Evolutionary conservation across 345 rosid genomes (phyloP).

Genomic region (Hypericum perforatum): DNA sequence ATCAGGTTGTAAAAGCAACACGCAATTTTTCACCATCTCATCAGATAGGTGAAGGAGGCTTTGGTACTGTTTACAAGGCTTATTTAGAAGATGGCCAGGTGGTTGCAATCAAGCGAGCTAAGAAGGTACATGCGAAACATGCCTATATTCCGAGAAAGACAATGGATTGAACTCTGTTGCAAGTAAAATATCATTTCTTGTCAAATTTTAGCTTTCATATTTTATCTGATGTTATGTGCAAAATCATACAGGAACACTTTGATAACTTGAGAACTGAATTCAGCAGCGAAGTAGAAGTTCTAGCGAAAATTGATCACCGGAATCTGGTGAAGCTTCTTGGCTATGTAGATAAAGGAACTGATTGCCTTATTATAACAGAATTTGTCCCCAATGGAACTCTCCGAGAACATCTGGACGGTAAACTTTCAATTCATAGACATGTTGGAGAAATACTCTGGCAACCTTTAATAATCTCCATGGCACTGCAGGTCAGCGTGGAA

Average conservation of each 20-base stretch:
- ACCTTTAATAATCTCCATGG: conserved; percentile 1
- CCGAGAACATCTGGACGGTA: conserved; percentile 94
- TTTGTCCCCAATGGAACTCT: conserved; percentile 87
- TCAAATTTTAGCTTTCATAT: no score
- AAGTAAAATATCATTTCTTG: no score
- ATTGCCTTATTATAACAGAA: conserved; percentile 89
- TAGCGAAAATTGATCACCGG: conserved; percentile 84
- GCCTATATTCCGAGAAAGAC: no score
- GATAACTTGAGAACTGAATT: conserved; percentile 63
- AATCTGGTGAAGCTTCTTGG: conserved; percentile 86
- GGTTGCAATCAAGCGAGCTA: conserved; percentile 95
- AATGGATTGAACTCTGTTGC: no score
- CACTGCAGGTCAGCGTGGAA: conserved; percentile 51
- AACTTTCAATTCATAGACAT: conserved; percentile 11
- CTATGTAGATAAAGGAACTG: conserved; percentile 69
- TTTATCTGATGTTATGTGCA: background rate
- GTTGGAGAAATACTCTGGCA: background rate
- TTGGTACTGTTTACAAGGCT: conserved; percentile 82
- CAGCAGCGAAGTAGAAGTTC: conserved; percentile 88
- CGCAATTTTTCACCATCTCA: conserved; percentile 47
- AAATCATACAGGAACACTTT: conserved; percentile 49
- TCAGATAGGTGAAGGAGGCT: conserved; percentile 88
- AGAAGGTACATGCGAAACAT: conserved; percentile 37
- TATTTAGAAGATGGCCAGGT: conserved; percentile 51
- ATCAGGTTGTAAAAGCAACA: conserved; percentile 57